phyloP scores from a whole-genome alignment of 805 yeast species.

The Groenewaldozyma salmanticensis region DNA sequence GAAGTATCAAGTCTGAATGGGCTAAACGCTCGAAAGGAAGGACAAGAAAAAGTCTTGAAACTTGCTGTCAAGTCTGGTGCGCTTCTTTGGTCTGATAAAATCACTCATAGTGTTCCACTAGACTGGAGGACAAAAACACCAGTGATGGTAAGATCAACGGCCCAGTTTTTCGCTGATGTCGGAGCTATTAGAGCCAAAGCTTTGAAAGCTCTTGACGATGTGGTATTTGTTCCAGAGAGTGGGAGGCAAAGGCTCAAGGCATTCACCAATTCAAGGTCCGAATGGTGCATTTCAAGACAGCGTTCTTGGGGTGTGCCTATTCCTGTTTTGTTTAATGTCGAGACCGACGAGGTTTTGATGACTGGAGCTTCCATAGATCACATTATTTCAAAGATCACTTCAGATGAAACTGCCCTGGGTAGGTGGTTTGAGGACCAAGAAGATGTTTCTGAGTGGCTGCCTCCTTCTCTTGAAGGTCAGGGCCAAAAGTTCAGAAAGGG shows the following conservation, averaged over 20 bases:
- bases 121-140: slow-evolving; percentile 98
- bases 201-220: slow-evolving; percentile 46
- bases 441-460: slow-evolving; percentile 63
- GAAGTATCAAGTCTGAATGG: slow-evolving; percentile 27
- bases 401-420: slow-evolving; percentile 25
- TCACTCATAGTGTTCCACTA: slow-evolving; percentile 80
- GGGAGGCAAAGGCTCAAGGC: slow-evolving; percentile 65
- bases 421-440: slow-evolving; percentile 62
- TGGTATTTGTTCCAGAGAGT: slow-evolving; percentile 61
- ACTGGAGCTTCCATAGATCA: slow-evolving; percentile 46
- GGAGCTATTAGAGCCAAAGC: slow-evolving; percentile 61
- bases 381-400: slow-evolving; percentile 43
- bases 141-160: slow-evolving; percentile 87
- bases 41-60: slow-evolving; percentile 39
- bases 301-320: slow-evolving; percentile 98
- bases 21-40: slow-evolving; percentile 51
- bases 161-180: slow-evolving; percentile 94
- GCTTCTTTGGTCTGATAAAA: slow-evolving; percentile 38
- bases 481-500: slow-evolving; percentile 51
- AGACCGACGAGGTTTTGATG: slow-evolving; percentile 55
- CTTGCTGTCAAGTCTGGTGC: slow-evolving; percentile 35
- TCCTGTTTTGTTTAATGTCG: slow-evolving; percentile 63
- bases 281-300: slow-evolving; percentile 98
- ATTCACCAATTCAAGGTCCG: slow-evolving; percentile 68
- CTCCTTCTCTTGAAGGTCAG: slow-evolving; percentile 35